Conservation (phyloP, 805 yeast genomes). For the Kodamaea hsintzibuensis region DNA sequence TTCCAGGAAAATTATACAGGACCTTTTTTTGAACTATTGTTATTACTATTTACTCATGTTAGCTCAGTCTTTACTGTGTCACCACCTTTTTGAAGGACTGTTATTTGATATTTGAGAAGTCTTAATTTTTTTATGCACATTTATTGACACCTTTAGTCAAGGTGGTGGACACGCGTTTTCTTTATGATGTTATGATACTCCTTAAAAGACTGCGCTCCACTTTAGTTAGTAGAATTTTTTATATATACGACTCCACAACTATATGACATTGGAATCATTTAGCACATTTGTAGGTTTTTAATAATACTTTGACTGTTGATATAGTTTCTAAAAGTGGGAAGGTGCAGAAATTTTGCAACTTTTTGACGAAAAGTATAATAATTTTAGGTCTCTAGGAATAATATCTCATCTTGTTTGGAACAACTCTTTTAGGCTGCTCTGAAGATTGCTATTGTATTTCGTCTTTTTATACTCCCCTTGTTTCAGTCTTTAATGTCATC, state of each 20-base stretch:
- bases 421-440: too few relatives aligned
- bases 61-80: not conserved
- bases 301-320: too few relatives aligned
- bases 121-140: not conserved
- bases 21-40: constrained; percentile 4
- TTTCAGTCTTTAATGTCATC: too few relatives aligned
- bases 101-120: not conserved
- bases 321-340: too few relatives aligned
- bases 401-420: too few relatives aligned
- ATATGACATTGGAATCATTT: not conserved
- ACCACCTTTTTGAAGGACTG: not conserved
- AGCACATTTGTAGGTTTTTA: not conserved
- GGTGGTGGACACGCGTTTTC: constrained; percentile 1
- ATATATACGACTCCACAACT: not conserved
- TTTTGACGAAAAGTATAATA: too few relatives aligned
- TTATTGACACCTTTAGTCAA: not conserved
- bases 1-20: constrained; percentile 9
- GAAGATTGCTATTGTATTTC: too few relatives aligned
- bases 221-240: constrained; percentile 1
- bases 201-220: not conserved
- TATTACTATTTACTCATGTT: not conserved
- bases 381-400: too few relatives aligned
- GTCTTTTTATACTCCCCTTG: too few relatives aligned
- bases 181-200: constrained; percentile 5
- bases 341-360: too few relatives aligned